Conservation (phyloP, 352 stramenopile genomes). For the Phytophthora sansomeana region DNA sequence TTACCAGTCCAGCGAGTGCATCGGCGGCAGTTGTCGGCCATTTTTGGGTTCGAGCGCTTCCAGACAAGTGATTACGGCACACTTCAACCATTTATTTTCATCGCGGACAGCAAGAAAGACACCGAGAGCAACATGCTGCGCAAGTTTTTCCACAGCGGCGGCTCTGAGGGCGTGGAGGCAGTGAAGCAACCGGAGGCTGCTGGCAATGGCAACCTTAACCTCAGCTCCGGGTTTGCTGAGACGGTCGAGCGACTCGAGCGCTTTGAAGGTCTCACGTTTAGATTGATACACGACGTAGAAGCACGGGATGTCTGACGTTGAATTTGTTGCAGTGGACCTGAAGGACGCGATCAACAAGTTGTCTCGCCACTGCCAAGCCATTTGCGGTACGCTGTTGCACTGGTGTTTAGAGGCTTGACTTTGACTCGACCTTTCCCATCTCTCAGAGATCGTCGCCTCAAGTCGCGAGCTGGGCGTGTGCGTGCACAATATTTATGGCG, state of each 20-base stretch:
- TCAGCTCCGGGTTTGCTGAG: constrained; percentile 31
- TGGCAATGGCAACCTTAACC: constrained; percentile 6
- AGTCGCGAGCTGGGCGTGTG: constrained; percentile 31
- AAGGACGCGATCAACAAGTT: constrained; percentile 53
- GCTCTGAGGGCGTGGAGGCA: constrained; percentile 20
- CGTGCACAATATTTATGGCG: constrained; percentile 29
- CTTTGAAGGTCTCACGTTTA: constrained; percentile 45
- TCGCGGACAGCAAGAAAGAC: constrained; percentile 6
- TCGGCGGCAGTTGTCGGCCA: neutral
- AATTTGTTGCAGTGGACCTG: constrained; percentile 37
- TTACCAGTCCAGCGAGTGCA: neutral
- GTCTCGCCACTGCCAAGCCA: constrained; percentile 63
- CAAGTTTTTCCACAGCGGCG: constrained; percentile 58
- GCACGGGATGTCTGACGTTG: constrained; percentile 7
- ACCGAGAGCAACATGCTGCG: constrained; percentile 49
- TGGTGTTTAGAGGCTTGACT: constrained; percentile 7
- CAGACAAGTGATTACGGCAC: constrained; percentile 23
- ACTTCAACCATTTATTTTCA: constrained; percentile 30
- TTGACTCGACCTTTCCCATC: neutral
- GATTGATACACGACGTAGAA: neutral
- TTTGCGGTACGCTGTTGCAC: constrained; percentile 46
- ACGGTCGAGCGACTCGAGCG: constrained; percentile 42
- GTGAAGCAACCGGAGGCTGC: constrained; percentile 10
- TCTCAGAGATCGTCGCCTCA: constrained; percentile 41
- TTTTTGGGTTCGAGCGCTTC: constrained; percentile 20